Evolutionary conservation across 2,329 filamentous ascomycete species (phyloP).

Genomic region (Xylariales sp.): DNA sequence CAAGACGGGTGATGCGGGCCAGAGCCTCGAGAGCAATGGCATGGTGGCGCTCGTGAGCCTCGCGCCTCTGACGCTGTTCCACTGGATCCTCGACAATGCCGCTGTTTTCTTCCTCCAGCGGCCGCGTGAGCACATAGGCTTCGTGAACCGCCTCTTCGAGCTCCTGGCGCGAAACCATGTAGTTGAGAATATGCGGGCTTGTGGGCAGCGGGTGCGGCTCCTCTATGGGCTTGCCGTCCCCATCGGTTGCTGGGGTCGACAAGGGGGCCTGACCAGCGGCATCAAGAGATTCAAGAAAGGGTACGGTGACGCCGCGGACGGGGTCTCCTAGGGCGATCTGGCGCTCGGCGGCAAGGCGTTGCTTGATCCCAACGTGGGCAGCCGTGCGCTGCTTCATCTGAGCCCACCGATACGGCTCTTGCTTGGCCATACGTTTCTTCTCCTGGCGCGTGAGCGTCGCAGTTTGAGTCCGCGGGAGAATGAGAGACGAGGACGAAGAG

Average conservation of each 20-base stretch:
- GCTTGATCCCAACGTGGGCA: constrained; percentile 73
- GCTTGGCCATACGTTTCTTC: constrained; percentile 61
- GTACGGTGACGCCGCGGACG: constrained; percentile 71
- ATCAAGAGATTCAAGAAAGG: constrained; percentile 81
- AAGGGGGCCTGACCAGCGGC: constrained; percentile 47
- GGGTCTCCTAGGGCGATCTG: constrained; percentile 68
- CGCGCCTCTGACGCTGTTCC: constrained; percentile 25
- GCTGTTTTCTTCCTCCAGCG: constrained; percentile 35
- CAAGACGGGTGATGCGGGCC: constrained; percentile 71
- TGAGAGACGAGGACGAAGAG: constrained; percentile 46
- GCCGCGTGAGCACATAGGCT: constrained; percentile 65
- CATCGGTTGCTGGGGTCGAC: constrained; percentile 31
- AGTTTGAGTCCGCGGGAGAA: constrained; percentile 56
- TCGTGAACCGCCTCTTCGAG: constrained; percentile 61
- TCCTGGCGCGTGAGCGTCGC: constrained; percentile 60
- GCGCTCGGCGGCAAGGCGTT: constrained; percentile 62
- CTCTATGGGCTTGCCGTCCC: constrained; percentile 34
- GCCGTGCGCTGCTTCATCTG: constrained; percentile 81
- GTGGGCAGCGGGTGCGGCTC: constrained; percentile 40
- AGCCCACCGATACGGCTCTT: constrained; percentile 77
- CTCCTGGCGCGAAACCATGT: constrained; percentile 66
- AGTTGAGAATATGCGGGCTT: constrained; percentile 60
- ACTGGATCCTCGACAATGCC: constrained; percentile 35
- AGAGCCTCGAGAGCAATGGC: constrained; percentile 70
- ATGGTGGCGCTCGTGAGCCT: constrained; percentile 52